Percentiles rank a stretch among this genome's conserved stretches.
These are phyloP conservation scores for Pseudoturritis turrita DNA, from an alignment of 345 rosid species.

Conservation along the genomic window DNA sequence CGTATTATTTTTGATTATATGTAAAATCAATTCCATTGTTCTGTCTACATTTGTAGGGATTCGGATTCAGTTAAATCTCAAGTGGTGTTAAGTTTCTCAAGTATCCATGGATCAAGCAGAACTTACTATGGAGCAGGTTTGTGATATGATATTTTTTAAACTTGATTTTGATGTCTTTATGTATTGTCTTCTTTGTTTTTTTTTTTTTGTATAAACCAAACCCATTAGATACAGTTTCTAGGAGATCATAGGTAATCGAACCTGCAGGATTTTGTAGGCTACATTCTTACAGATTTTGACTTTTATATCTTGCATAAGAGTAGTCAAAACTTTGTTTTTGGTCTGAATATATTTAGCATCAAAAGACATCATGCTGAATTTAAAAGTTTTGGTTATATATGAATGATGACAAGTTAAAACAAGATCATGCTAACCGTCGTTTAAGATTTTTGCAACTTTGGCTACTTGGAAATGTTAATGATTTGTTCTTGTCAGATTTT, in stretches of 20 bases:
- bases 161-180: too few relatives aligned
- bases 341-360: neutral
- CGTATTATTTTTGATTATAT: neutral
- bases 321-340: neutral
- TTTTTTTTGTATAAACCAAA: too few relatives aligned
- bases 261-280: too few relatives aligned
- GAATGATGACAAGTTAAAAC: neutral
- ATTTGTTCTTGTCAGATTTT: neutral
- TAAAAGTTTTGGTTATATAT: neutral
- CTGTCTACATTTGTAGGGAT: slow-evolving; percentile 19
- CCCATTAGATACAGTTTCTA: too few relatives aligned
- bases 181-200: too few relatives aligned
- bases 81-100: slow-evolving; percentile 26
- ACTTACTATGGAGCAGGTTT: slow-evolving; percentile 69
- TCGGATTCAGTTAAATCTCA: slow-evolving; percentile 27
- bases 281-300: neutral
- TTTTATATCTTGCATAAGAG: neutral
- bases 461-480: slow-evolving; percentile 7
- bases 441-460: slow-evolving; percentile 1
- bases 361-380: neutral
- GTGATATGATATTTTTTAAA: slow-evolving; percentile 19
- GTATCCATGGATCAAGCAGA: slow-evolving; percentile 74
- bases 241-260: too few relatives aligned
- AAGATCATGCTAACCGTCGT: neutral
- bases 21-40: too few relatives aligned